These are phyloP conservation scores for Myrica gale DNA, from an alignment of 306 rosid genomes.

Conservation along the genomic window DNA sequence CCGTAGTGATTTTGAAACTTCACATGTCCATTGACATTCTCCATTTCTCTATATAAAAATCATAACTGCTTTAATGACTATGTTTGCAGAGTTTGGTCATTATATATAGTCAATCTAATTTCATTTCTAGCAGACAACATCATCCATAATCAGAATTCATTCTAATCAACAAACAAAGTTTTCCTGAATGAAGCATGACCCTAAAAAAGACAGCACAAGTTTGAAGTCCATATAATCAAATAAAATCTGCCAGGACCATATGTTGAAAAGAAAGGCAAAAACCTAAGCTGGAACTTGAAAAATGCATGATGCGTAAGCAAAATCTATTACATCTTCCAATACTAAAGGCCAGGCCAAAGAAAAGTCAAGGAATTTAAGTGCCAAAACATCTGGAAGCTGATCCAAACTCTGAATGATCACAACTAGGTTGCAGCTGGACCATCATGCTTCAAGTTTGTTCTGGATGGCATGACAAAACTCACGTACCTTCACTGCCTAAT, in stretches of 20 bases:
- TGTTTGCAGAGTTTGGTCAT: neutral
- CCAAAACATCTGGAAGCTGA: neutral
- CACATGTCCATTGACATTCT: slow-evolving; percentile 75
- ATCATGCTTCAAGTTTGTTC: neutral
- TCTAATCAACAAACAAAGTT: neutral
- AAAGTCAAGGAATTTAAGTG: neutral
- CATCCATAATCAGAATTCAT: neutral
- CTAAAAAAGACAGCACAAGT: neutral
- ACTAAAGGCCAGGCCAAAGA: slow-evolving; percentile 3
- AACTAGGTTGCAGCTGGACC: neutral
- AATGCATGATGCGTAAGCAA: neutral
- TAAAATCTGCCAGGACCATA: neutral
- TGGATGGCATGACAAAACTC: neutral
- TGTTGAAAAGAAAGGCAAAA: neutral
- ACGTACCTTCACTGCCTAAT: neutral
- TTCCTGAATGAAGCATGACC: neutral
- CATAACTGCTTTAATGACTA: slow-evolving; percentile 5
- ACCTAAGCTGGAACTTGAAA: neutral
- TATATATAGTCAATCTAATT: neutral
- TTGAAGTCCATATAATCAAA: neutral
- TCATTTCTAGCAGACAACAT: neutral
- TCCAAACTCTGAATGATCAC: neutral
- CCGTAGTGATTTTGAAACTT: slow-evolving; percentile 75
- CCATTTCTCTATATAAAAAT: slow-evolving; percentile 64
- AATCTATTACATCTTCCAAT: neutral